A percentile compares a stretch with the other conserved stretches of the same genome.
Conservation (phyloP, 164 flowering plant species). For the Magnolia changhungtana region DNA sequence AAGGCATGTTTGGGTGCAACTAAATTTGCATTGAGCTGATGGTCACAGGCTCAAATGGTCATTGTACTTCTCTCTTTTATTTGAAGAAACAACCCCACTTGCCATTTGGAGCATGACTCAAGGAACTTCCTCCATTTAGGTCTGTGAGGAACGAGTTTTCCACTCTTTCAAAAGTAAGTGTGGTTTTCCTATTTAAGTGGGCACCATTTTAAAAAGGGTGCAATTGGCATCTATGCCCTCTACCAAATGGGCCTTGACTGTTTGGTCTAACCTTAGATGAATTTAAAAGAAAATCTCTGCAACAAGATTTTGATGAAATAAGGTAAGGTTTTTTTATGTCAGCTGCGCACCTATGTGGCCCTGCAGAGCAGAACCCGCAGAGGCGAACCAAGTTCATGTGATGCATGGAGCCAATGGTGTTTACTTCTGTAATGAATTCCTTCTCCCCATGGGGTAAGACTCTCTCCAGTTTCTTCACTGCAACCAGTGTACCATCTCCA, state of each 20-base stretch:
- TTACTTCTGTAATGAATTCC: constrained; percentile 87
- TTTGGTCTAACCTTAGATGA: neutral
- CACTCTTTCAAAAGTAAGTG: too few relatives aligned
- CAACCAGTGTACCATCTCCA: constrained; percentile 67
- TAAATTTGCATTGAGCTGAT: too few relatives aligned
- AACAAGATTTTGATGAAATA: neutral
- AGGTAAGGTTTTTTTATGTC: neutral
- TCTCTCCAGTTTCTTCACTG: constrained; percentile 86
- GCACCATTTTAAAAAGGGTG: neutral
- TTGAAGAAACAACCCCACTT: neutral
- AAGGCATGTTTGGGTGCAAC: neutral
- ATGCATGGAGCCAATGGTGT: constrained; percentile 93
- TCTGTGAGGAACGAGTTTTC: too few relatives aligned
- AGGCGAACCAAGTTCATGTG: constrained; percentile 94
- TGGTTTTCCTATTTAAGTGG: neutral
- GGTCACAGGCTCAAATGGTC: neutral
- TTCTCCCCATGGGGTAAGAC: constrained; percentile 85
- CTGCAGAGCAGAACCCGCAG: constrained; percentile 90
- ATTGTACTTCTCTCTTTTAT: neutral
- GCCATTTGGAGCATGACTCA: neutral
- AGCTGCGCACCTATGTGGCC: constrained; percentile 55
- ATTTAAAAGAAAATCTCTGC: too few relatives aligned
- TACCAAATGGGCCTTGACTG: neutral
- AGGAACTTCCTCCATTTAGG: neutral
- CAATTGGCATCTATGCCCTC: neutral